phyloP scores from a whole-genome alignment of 1,284 basidiomycete genomes.

The Phellopilus nigrolimitatus region DNA sequence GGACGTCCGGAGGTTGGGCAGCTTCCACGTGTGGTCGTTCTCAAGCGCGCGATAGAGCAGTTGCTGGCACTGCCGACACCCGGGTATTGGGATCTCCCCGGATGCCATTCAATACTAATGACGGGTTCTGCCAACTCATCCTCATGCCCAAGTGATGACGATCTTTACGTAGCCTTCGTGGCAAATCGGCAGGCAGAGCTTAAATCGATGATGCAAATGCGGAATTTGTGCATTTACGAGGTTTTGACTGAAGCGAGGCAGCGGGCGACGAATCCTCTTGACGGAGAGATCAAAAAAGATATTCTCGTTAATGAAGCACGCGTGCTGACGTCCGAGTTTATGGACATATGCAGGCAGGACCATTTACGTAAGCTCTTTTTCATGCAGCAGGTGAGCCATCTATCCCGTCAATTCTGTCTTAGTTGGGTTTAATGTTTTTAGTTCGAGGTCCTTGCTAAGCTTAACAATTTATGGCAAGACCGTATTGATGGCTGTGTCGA shows the following conservation, averaged over 20 bases:
- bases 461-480: conserved; percentile 42
- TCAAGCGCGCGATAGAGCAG: conserved; percentile 42
- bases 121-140: not conserved
- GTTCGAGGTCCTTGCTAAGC: conserved; percentile 44
- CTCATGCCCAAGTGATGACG: conserved; percentile 35
- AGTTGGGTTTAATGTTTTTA: conserved; percentile 21
- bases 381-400: conserved; percentile 41
- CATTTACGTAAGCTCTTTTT: conserved; percentile 44
- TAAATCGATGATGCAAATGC: conserved; percentile 27
- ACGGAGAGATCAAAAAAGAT: conserved; percentile 24
- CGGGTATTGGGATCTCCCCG: conserved; percentile 42
- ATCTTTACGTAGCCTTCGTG: conserved; percentile 33
- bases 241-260: conserved; percentile 26
- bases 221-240: conserved; percentile 34
- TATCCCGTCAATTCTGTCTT: not conserved
- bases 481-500: conserved; percentile 45
- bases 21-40: conserved; percentile 37
- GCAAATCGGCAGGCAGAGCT: conserved; percentile 23
- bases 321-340: conserved; percentile 35
- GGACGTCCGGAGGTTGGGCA: conserved; percentile 35
- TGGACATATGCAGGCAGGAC: conserved; percentile 41
- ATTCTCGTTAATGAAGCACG: conserved; percentile 41
- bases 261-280: conserved; percentile 27
- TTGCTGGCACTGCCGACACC: conserved; percentile 43
- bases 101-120: conserved; percentile 34